phyloP scores from a whole-genome alignment of 2,329 filamentous ascomycete species.

The Ramichloridium luteum region DNA sequence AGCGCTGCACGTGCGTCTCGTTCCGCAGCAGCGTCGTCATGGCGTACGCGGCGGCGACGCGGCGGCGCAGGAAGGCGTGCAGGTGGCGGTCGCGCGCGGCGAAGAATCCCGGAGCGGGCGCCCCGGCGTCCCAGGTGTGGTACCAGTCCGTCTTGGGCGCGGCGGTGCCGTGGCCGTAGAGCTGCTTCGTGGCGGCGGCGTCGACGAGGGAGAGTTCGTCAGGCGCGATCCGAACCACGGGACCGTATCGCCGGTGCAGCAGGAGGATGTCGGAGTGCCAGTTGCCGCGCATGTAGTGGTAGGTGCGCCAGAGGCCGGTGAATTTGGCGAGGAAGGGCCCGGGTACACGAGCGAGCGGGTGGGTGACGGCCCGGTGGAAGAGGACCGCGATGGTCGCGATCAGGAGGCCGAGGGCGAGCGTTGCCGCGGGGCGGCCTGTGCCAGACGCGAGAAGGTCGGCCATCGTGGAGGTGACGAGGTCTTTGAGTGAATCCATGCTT shows the following conservation, averaged over 20 bases:
- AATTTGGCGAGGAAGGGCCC: conserved; percentile 8
- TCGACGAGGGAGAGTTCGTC: conserved; percentile 36
- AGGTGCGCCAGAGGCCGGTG: conserved; percentile 7
- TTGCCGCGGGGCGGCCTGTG: too few species aligned
- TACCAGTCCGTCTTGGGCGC: conserved; percentile 26
- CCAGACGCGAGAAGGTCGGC: too few species aligned
- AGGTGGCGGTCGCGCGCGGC: conserved; percentile 1
- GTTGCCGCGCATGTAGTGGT: conserved; percentile 4
- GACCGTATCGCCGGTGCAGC: conserved; percentile 30
- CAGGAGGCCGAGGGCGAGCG: background rate
- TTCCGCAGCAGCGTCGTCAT: conserved; percentile 26
- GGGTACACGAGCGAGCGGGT: conserved; percentile 8
- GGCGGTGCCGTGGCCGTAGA: conserved; percentile 22
- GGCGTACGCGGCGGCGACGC: conserved; percentile 4
- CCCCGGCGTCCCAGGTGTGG: conserved; percentile 5
- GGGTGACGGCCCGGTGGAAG: conserved; percentile 5
- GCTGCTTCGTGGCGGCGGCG: conserved; percentile 30
- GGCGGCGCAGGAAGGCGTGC: conserved; percentile 7
- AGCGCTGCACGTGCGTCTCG: conserved; percentile 24
- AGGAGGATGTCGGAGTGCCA: conserved; percentile 9
- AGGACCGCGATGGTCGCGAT: conserved; percentile 2
- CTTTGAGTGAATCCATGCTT: too few species aligned
- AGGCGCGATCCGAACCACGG: conserved; percentile 35
- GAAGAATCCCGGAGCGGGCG: conserved; percentile 18
- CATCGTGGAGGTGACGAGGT: too few species aligned